Evolutionary conservation across 768 basidiomycete genomes (phyloP).

Genomic region (Phaffia tasmanica): DNA sequence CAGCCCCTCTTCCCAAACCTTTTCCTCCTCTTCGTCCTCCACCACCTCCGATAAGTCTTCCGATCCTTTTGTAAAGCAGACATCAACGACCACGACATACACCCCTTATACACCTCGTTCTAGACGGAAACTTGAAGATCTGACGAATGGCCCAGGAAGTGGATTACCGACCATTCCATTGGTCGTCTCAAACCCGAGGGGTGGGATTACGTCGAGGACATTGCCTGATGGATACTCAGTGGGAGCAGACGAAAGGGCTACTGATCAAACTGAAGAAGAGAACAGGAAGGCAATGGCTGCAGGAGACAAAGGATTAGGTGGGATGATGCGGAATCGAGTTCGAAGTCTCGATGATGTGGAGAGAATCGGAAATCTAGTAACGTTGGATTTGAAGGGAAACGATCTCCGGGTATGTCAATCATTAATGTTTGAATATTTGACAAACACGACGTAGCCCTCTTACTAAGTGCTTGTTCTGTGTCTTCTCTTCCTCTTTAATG

Average conservation of each 20-base stretch:
- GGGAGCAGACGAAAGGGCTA: background rate
- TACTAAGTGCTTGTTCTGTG: background rate
- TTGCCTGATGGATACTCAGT: conserved; percentile 36
- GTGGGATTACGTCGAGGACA: conserved; percentile 31
- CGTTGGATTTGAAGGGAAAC: conserved; percentile 82
- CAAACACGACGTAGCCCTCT: background rate
- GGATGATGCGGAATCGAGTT: conserved; percentile 62
- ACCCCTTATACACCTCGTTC: conserved; percentile 37
- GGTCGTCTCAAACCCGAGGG: conserved; percentile 28
- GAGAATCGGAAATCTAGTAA: conserved; percentile 69
- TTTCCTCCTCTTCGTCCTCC: conserved; percentile 28
- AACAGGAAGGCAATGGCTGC: background rate
- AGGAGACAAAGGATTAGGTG: background rate
- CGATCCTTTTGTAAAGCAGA: conserved; percentile 1
- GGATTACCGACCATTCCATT: conserved; percentile 28
- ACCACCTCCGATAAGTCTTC: conserved; percentile 1
- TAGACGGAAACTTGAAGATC: conserved; percentile 28
- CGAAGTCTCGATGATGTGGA: conserved; percentile 79
- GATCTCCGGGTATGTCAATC: conserved; percentile 63
- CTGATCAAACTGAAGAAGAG: conserved; percentile 11
- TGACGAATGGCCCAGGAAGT: conserved; percentile 13
- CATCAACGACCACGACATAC: conserved; percentile 29
- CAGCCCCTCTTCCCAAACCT: conserved; percentile 30
- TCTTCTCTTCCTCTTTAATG: conserved; percentile 15
- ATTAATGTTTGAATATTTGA: too few species aligned